phyloP scores from a whole-genome alignment of 176 grass and related monocot species.

The Pharus latifolius region DNA sequence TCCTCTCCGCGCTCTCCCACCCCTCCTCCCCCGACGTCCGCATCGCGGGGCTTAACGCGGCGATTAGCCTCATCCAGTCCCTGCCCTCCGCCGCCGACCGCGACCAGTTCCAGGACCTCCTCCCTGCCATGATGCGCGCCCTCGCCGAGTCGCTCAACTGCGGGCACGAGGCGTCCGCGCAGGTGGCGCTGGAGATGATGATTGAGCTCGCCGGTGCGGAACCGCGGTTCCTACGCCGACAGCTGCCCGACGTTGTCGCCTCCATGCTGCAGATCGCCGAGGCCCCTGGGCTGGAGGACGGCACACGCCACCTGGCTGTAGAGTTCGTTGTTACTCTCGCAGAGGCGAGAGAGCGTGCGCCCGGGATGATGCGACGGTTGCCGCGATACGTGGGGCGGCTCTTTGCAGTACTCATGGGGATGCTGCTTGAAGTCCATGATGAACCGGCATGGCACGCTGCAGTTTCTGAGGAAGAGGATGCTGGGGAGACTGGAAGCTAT shows the following conservation, averaged over 20 bases:
- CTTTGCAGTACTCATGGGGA: slow-evolving; percentile 79
- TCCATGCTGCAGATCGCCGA: slow-evolving; percentile 90
- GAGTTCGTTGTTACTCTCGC: slow-evolving; percentile 91
- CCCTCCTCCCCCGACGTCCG: slow-evolving; percentile 75
- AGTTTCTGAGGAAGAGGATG: slow-evolving; percentile 68
- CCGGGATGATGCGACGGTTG: slow-evolving; percentile 88
- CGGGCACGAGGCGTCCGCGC: slow-evolving; percentile 80
- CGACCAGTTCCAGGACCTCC: slow-evolving; percentile 68
- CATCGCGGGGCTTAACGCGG: slow-evolving; percentile 62
- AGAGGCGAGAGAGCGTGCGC: slow-evolving; percentile 75
- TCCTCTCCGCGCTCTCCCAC: slow-evolving; percentile 62
- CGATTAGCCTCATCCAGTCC: slow-evolving; percentile 79
- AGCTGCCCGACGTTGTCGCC: slow-evolving; percentile 76
- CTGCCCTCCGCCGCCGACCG: slow-evolving; percentile 54
- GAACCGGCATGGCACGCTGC: slow-evolving; percentile 78
- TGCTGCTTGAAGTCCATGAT: slow-evolving; percentile 87
- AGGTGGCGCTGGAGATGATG: slow-evolving; percentile 93
- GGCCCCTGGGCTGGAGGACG: slow-evolving; percentile 71
- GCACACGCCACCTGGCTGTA: slow-evolving; percentile 82
- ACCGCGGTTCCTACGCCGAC: slow-evolving; percentile 76
- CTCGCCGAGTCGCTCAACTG: slow-evolving; percentile 82
- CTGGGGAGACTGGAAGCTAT: slow-evolving; percentile 70
- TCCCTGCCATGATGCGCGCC: slow-evolving; percentile 91
- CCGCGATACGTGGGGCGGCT: slow-evolving; percentile 69
- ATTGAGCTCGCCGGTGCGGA: slow-evolving; percentile 75